Evolutionary conservation across 2,329 filamentous ascomycete species (phyloP).

Genomic region (Davidsoniella neocaledoniae): DNA sequence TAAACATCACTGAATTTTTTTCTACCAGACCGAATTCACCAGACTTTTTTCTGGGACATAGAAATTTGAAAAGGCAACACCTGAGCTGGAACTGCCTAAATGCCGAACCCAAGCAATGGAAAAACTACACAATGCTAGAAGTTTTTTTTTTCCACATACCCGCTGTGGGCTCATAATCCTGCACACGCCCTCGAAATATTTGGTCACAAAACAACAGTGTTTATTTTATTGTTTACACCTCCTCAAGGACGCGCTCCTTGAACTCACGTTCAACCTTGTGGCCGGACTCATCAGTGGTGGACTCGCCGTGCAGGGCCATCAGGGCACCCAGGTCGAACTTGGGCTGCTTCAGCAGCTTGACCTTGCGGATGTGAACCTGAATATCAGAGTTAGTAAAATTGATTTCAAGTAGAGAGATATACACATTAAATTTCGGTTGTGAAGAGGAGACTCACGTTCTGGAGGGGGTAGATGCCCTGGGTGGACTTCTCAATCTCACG

Average conservation of each 20-base stretch:
- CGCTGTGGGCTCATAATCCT: conserved; percentile 11
- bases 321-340: conserved; percentile 98
- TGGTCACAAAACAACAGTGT: conserved; percentile 13
- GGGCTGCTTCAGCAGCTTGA: conserved; percentile 95
- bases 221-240: conserved; percentile 57
- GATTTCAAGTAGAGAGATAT: neutral
- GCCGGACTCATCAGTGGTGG: conserved; percentile 84
- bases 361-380: conserved; percentile 98
- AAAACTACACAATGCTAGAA: conserved; percentile 3
- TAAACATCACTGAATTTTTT: conserved; percentile 14
- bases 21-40: conserved; percentile 13
- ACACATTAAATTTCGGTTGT: neutral
- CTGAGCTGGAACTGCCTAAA: conserved; percentile 7
- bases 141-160: conserved; percentile 11
- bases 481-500: conserved; percentile 99
- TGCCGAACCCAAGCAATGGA: conserved; percentile 12
- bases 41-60: conserved; percentile 13
- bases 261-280: conserved; percentile 99
- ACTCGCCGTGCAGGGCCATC: conserved; percentile 95
- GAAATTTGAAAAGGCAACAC: conserved; percentile 8
- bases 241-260: conserved; percentile 92
- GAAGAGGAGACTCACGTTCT: conserved; percentile 55
- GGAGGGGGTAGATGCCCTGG: conserved; percentile 98
- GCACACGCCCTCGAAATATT: conserved; percentile 10
- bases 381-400: conserved; percentile 19